Evolutionary conservation across 768 basidiomycete species (phyloP), one percentile per base, ranked within the genome.

Genomic region (Termitomyces sp.): DNA sequence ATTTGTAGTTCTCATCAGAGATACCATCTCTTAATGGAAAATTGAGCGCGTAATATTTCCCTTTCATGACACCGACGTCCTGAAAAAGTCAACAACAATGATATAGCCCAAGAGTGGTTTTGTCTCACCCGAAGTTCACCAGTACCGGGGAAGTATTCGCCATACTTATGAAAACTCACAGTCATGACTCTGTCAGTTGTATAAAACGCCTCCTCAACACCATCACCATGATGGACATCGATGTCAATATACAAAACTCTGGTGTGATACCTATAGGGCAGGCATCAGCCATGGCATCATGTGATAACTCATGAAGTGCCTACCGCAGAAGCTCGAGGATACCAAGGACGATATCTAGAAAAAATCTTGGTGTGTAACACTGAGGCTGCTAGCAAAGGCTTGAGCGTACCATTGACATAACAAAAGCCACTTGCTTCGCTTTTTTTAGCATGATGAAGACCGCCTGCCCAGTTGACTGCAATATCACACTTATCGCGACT

Each of bases 111-210:
- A 57, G 48, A 56, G 50, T 59, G 35, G 51, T 60, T 56, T 20
- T 33, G 36, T 71, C 87, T 66, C 70, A 93, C 93, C 66, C 96
- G 84, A 44, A 97, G 79, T 74, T 97, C 96, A n/a, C 97, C 97
- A 7, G 97, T 99, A 45, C 97, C 97, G 32, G 97, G 97, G 75
- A 99, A 99, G 75, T 91, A 99, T 74, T 99, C 97, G 38, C 97
- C 97, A 65, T 98, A 99, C 74, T 98, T 98, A 73, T 99, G 97
- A 76, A 98, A 97, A 67, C 92, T 95, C 69, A 89, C 89, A 0
- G 96, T 98, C 97, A 98, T 98, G 59, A 99, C 97, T 48, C 97
- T 84, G 72, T 99, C 96, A 22, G 97, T 98, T 4, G 95, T 96
- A 74, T 98, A 99, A 73, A 99, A 99, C 0, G 97, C 97, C 75